Evolutionary conservation across 768 basidiomycete genomes (phyloP).

Genomic region (Lepiota brunneoincarnata): DNA sequence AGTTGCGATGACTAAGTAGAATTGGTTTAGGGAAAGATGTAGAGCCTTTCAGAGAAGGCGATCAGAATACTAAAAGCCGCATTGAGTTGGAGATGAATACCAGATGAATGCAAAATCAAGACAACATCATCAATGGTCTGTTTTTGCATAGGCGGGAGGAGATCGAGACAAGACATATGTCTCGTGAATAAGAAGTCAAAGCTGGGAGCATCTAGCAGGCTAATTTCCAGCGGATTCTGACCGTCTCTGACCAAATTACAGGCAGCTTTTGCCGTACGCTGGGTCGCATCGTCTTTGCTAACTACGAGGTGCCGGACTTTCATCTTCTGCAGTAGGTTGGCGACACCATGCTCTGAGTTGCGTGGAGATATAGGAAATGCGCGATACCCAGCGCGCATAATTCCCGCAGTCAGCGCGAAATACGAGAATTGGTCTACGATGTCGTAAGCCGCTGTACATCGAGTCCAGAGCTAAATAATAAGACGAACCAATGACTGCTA

Average conservation of each 20-base stretch:
- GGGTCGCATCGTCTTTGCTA: slow-evolving; percentile 19
- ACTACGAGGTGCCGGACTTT: slow-evolving; percentile 22
- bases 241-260: slow-evolving; percentile 3
- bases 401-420: slow-evolving; percentile 29
- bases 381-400: slow-evolving; percentile 36
- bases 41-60: slow-evolving; percentile 16
- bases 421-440: slow-evolving; percentile 31
- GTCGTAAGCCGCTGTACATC: not conserved
- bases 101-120: slow-evolving; percentile 23
- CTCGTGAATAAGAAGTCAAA: slow-evolving; percentile 7
- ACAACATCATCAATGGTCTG: not conserved
- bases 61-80: not conserved
- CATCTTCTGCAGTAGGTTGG: slow-evolving; percentile 35
- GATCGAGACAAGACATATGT: not conserved
- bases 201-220: not conserved
- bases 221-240: not conserved
- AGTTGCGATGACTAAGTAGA: slow-evolving; percentile 13
- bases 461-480: not conserved
- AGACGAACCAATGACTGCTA: slow-evolving; percentile 23
- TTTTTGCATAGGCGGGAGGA: not conserved
- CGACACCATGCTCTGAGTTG: slow-evolving; percentile 45
- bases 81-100: slow-evolving; percentile 9
- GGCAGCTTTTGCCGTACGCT: slow-evolving; percentile 16
- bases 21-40: slow-evolving; percentile 26
- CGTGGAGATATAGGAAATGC: slow-evolving; percentile 38